phyloP scores from a whole-genome alignment of 345 rosid genomes.

The Kernera saxatilis region DNA sequence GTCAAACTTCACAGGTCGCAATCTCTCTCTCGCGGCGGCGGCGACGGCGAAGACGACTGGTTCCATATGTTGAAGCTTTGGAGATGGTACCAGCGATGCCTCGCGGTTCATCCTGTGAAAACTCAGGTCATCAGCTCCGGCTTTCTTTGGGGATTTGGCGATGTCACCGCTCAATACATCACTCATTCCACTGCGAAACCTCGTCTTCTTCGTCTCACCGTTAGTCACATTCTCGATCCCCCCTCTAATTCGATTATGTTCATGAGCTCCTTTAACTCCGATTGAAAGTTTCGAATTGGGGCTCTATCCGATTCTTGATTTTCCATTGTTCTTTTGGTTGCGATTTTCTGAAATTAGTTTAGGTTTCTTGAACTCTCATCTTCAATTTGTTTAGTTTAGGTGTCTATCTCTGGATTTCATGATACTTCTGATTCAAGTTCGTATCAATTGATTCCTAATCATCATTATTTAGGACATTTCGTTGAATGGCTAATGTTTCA shows the following conservation, averaged over 20 bases:
- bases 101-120: slow-evolving; percentile 65
- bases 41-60: neutral
- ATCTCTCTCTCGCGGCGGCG: neutral
- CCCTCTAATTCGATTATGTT: neutral
- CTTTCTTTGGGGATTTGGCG: slow-evolving; percentile 81
- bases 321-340: neutral
- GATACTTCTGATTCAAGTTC: neutral
- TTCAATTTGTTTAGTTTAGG: neutral
- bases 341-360: neutral
- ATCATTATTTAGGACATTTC: neutral
- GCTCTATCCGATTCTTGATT: neutral
- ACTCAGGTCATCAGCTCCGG: slow-evolving; percentile 91
- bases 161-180: slow-evolving; percentile 81
- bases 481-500: neutral
- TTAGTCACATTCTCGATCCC: slow-evolving; percentile 25
- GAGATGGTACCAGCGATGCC: slow-evolving; percentile 84
- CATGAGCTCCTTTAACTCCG: neutral
- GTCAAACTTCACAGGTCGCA: no score
- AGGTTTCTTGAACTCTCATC: neutral
- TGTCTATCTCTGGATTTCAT: neutral
- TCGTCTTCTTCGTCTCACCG: slow-evolving; percentile 37
- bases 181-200: slow-evolving; percentile 63
- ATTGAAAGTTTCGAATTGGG: neutral
- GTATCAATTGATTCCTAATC: neutral
- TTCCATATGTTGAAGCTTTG: slow-evolving; percentile 56